Percentiles rank a stretch among this genome's conserved stretches.
Evolutionary conservation across 352 stramenopile species (phyloP).

Genomic region (Phytophthora vignae): DNA sequence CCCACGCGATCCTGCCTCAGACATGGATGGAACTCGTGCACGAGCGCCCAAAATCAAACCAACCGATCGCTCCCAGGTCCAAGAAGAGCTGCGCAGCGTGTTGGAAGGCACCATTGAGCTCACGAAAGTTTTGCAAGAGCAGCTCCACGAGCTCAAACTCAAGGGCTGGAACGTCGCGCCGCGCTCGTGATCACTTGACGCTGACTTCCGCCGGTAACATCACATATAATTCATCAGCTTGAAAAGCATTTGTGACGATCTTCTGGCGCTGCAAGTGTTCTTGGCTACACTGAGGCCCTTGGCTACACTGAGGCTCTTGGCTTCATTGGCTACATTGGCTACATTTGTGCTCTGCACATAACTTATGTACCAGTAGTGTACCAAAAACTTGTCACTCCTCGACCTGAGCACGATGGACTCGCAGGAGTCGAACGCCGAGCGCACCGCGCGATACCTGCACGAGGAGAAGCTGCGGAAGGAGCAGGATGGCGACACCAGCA

Average conservation of each 20-base stretch:
- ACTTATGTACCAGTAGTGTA: neutral
- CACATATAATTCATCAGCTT: no score
- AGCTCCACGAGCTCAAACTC: slow-evolving; percentile 83
- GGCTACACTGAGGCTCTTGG: no score
- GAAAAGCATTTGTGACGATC: no score
- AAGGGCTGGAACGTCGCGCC: slow-evolving; percentile 78
- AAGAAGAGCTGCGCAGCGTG: slow-evolving; percentile 76
- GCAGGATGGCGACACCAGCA: slow-evolving; percentile 42
- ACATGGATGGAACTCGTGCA: slow-evolving; percentile 10
- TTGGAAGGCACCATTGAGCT: slow-evolving; percentile 73
- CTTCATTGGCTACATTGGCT: neutral
- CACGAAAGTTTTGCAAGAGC: slow-evolving; percentile 75
- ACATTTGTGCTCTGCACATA: neutral
- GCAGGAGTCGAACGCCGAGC: slow-evolving; percentile 53
- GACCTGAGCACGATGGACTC: slow-evolving; percentile 25
- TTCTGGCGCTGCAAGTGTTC: no score
- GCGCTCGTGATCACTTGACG: slow-evolving; percentile 7
- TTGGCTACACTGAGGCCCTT: no score
- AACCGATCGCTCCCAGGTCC: slow-evolving; percentile 61
- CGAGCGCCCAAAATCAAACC: slow-evolving; percentile 39
- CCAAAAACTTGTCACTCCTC: neutral
- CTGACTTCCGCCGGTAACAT: no score
- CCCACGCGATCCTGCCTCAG: slow-evolving; percentile 18
- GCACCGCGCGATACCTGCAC: slow-evolving; percentile 73
- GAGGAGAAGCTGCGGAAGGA: slow-evolving; percentile 43